A percentile compares a stretch with the other conserved stretches of the same genome.
Conservation (phyloP, 257 asterid genomes). For the Hygrophila difformis region DNA sequence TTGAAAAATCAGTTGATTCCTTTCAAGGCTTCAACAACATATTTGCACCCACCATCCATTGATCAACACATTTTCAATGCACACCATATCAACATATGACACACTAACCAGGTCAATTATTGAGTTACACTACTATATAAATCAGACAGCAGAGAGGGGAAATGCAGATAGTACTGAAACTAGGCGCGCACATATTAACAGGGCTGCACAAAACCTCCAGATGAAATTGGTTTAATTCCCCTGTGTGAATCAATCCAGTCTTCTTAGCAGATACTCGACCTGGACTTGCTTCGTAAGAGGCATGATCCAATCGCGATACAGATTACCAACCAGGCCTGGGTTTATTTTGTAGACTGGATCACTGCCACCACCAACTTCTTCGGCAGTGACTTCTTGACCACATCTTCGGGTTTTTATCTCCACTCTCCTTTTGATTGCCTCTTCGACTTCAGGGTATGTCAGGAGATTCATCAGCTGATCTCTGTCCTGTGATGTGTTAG, state of each 20-base stretch:
- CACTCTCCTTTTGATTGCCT: slow-evolving; percentile 52
- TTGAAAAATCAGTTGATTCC: no score
- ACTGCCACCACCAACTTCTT: slow-evolving; percentile 19
- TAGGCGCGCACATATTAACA: no score
- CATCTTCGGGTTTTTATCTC: slow-evolving; percentile 69
- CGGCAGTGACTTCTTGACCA: slow-evolving; percentile 54
- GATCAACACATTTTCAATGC: no score
- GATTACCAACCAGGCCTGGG: slow-evolving; percentile 60
- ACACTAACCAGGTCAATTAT: no score
- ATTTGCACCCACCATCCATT: no score
- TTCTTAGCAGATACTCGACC: slow-evolving; percentile 64
- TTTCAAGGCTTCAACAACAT: no score
- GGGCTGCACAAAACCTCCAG: no score
- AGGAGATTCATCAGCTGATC: slow-evolving; percentile 52
- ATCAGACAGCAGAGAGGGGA: no score
- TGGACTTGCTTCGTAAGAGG: slow-evolving; percentile 93
- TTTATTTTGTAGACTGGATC: slow-evolving; percentile 61
- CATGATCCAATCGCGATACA: slow-evolving; percentile 89
- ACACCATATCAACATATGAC: no score
- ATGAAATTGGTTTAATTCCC: no score
- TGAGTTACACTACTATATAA: no score
- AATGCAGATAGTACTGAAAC: no score
- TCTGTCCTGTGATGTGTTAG: slow-evolving; percentile 38
- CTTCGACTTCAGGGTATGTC: slow-evolving; percentile 73
- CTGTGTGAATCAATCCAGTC: slow-evolving; percentile 79